Evolutionary conservation across 1,284 basidiomycete genomes (phyloP).

Genomic region (Ceratobasidium sp.): DNA sequence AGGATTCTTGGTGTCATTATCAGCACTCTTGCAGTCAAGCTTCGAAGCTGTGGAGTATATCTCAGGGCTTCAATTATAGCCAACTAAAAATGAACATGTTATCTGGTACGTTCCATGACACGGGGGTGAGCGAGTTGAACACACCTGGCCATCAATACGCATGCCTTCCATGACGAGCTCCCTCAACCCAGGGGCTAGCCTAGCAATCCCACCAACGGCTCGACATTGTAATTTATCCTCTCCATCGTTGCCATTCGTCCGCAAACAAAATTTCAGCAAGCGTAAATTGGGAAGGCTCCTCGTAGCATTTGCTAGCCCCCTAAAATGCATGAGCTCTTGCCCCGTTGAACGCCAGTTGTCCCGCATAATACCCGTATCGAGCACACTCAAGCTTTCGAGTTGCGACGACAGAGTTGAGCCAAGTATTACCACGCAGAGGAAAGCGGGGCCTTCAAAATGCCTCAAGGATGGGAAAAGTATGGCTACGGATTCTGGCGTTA

Average conservation of each 20-base stretch:
- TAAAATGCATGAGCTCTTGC: not conserved
- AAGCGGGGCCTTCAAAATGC: constrained; percentile 24
- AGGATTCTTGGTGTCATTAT: constrained; percentile 7
- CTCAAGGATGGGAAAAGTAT: constrained; percentile 10
- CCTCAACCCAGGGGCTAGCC: constrained; percentile 1
- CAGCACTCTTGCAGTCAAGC: constrained; percentile 5
- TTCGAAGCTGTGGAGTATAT: constrained; percentile 7
- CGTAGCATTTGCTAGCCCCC: not conserved
- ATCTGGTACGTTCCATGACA: not conserved
- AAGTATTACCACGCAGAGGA: constrained; percentile 6
- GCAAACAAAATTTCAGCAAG: not conserved
- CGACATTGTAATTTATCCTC: no score
- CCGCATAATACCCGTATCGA: no score
- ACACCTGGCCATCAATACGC: not conserved
- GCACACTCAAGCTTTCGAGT: constrained; percentile 7
- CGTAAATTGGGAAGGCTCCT: not conserved
- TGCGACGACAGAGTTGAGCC: not conserved
- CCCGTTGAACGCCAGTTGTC: not conserved
- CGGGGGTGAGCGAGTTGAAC: not conserved
- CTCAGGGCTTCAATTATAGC: not conserved
- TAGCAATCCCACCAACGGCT: constrained; percentile 1
- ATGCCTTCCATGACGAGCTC: constrained; percentile 6
- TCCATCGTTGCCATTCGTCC: no score
- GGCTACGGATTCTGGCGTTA: not conserved
- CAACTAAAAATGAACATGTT: not conserved